Conservation (phyloP, 164 flowering plant species). For the Liriodendron chinense region DNA sequence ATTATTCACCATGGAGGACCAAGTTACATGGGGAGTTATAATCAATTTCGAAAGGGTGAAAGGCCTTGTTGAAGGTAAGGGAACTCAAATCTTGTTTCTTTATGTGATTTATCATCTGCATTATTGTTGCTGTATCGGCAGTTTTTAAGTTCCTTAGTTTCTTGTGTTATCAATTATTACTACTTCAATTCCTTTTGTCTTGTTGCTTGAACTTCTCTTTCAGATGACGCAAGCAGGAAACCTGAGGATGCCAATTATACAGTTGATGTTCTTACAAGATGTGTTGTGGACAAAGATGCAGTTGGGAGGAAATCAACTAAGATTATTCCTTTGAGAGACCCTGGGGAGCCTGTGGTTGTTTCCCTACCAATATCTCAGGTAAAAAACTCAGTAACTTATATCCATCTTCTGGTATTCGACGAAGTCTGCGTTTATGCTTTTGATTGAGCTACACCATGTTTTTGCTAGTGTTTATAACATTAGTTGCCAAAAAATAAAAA, state of each 20-base stretch:
- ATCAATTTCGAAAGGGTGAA: slow-evolving; percentile 71
- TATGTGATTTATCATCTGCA: not conserved
- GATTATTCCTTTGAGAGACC: slow-evolving; percentile 58
- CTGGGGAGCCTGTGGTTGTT: slow-evolving; percentile 83
- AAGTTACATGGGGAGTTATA: slow-evolving; percentile 88
- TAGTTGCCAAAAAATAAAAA: not conserved
- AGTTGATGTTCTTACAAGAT: slow-evolving; percentile 88
- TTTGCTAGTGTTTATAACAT: not conserved
- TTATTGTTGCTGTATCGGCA: not conserved
- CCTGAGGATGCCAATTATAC: slow-evolving; percentile 81
- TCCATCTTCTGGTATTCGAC: not conserved
- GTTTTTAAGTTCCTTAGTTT: not conserved
- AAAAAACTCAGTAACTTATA: slow-evolving; percentile 5
- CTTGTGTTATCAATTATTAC: not conserved
- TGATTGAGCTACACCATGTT: not conserved
- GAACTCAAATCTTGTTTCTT: not conserved
- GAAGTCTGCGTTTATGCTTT: not conserved
- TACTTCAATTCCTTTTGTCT: not conserved
- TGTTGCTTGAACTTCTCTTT: slow-evolving; percentile 10
- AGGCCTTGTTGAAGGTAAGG: slow-evolving; percentile 65
- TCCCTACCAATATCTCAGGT: slow-evolving; percentile 82
- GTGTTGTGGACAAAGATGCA: slow-evolving; percentile 56
- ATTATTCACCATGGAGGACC: slow-evolving; percentile 62
- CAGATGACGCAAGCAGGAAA: slow-evolving; percentile 67
- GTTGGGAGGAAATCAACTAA: slow-evolving; percentile 50